Evolutionary conservation across 148 eudicot species (phyloP).

Genomic region (Vaccinium corymbosum): DNA sequence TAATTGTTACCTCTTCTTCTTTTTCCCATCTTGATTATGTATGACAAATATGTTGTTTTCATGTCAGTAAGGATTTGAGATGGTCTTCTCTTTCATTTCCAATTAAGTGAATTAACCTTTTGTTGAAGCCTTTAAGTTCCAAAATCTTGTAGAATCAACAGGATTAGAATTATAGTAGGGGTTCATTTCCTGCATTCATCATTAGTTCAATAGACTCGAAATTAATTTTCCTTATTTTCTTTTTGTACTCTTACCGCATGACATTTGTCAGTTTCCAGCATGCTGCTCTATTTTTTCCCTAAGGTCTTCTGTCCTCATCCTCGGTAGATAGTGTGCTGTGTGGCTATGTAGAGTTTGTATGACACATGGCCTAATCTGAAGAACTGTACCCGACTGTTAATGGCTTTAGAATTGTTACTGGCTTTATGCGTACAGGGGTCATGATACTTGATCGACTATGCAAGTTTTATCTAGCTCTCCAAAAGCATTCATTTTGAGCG

Average conservation of each 20-base stretch:
- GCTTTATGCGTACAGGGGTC: background rate
- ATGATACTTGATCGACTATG: background rate
- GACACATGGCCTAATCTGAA: background rate
- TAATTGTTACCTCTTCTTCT: background rate
- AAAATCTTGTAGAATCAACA: too few species aligned
- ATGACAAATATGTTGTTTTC: too few species aligned
- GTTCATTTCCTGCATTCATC: too few species aligned
- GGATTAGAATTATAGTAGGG: too few species aligned
- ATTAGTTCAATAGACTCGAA: too few species aligned
- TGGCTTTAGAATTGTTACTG: background rate
- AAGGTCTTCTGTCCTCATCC: background rate
- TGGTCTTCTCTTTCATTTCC: too few species aligned
- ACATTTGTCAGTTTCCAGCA: background rate
- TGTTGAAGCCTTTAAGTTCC: too few species aligned
- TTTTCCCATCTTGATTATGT: background rate
- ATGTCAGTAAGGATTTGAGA: too few species aligned
- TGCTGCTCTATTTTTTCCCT: background rate
- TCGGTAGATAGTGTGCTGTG: background rate
- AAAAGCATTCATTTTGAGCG: background rate
- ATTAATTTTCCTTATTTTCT: too few species aligned
- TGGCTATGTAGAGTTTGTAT: background rate
- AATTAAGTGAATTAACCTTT: too few species aligned
- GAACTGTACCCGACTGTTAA: background rate
- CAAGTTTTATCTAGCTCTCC: background rate
- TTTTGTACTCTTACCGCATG: background rate